Percentiles rank a stretch among this genome's conserved stretches.
phyloP scores from a whole-genome alignment of 805 yeast species.

The Priceomyces castillae region DNA sequence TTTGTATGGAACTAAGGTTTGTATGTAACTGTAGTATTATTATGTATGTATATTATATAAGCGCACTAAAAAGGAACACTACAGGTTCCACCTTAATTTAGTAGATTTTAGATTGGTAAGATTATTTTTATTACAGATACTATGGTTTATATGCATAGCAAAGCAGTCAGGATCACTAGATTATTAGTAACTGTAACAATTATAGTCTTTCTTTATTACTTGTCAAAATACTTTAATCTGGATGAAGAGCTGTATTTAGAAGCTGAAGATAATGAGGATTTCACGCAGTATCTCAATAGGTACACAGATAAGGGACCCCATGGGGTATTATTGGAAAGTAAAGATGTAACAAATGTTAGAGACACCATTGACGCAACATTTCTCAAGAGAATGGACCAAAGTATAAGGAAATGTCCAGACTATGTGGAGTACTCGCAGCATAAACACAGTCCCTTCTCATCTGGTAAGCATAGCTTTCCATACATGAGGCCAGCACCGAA shows the following conservation, averaged over 20 bases:
- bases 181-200: background rate
- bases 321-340: background rate
- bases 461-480: conserved; percentile 57
- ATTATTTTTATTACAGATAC: no score
- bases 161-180: background rate
- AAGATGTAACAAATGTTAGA: no score
- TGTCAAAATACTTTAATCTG: background rate
- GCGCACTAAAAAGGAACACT: no score
- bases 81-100: no score
- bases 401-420: conserved; percentile 48
- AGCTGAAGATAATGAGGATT: background rate
- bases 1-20: background rate
- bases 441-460: conserved; percentile 55
- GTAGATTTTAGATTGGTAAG: no score
- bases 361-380: conserved; percentile 11
- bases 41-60: background rate
- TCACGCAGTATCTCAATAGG: background rate
- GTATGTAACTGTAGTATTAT: background rate
- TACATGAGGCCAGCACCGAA: conserved; percentile 69
- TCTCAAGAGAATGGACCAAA: conserved; percentile 17
- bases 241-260: background rate
- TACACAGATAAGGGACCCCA: background rate
- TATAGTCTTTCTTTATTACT: background rate
- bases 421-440: conserved; percentile 58
- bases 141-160: conserved; percentile 3